Evolutionary conservation across 306 rosid species (phyloP).

Genomic region (Castanea mollissima): DNA sequence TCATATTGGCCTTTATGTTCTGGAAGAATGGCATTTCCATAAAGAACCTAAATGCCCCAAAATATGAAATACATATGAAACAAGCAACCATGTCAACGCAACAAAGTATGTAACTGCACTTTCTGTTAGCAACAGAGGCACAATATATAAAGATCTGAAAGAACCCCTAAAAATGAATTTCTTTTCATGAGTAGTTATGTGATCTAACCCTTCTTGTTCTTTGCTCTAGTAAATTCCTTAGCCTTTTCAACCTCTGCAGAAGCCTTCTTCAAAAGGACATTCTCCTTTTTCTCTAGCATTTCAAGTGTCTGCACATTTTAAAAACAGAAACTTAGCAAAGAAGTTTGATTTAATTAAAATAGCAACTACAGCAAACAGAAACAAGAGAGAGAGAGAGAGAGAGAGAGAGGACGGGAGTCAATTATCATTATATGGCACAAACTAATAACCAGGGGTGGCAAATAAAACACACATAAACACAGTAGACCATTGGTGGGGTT

Average conservation of each 20-base stretch:
- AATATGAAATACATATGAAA: not conserved
- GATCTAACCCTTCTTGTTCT: slow-evolving; percentile 81
- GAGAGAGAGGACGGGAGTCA: too few species aligned
- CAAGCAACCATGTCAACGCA: not conserved
- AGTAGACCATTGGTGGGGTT: too few species aligned
- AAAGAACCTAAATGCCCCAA: not conserved
- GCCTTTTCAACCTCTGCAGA: slow-evolving; percentile 84
- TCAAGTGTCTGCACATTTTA: slow-evolving; percentile 75
- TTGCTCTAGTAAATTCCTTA: slow-evolving; percentile 71
- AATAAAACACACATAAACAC: too few species aligned
- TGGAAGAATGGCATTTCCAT: not conserved
- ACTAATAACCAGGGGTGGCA: too few species aligned
- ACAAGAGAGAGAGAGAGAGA: too few species aligned
- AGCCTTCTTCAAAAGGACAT: slow-evolving; percentile 80
- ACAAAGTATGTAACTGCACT: not conserved
- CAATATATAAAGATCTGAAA: not conserved
- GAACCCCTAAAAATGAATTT: not conserved
- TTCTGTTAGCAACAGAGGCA: not conserved
- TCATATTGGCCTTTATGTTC: not conserved
- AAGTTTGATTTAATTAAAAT: not conserved
- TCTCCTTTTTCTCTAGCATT: slow-evolving; percentile 99
- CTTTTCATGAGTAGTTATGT: not conserved
- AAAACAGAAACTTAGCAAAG: slow-evolving; percentile 10
- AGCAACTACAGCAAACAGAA: not conserved
- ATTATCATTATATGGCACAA: too few species aligned